Base-by-base conservation (phyloP, 2,329 filamentous ascomycete species). In the Lanzia echinophila region DNA sequence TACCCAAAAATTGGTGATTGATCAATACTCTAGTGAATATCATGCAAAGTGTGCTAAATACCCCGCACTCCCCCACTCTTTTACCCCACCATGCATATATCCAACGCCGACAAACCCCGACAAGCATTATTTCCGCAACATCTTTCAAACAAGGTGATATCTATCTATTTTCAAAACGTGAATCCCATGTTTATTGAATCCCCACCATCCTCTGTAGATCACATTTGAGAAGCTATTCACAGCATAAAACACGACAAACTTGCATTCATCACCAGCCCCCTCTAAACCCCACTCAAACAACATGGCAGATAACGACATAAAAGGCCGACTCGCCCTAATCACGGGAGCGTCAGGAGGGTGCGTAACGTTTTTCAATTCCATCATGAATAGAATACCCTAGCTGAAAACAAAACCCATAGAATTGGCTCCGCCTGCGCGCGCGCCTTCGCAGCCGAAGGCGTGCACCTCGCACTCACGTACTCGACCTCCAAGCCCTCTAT, bases 291-390 rank as follows among this genome's bases (percentile, higher is more conserved):
- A 4, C 19, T 11, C 41, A 22, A 44, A 15, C 28, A 50, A 32
- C 39, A 56, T 56, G 54, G 50, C 45, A 17, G 66, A 72, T 43
- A 78, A 78, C 56, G 70, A 75, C 45, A 69, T 83, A 20, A 24
- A 69, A 38, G 79, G 78, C 54, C 72, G 76, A 49, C 68, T 83
- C 42, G 81, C 79, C 43, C 71, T 84, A 8, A 75, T 84, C 45
- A 84, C 81, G 2, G 81, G 81, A 42, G 81, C 80, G 45, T 83
- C 79, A 50, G 79, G 79, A 62, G 80, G 81, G 80, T 81, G 69
- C 67, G 69, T 60, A n/a, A 42, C 2, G 5, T 28, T 15, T 5
- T 13, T 44, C 38, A 19, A 6, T 22, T 17, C 13, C n/a, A 10
- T 20, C 28, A 33, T 47, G 4, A 10, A 6, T 8, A 11, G 5